These are phyloP conservation scores for Alternaria sp. DNA, from an alignment of 2,329 filamentous ascomycete genomes.

Conservation along the genomic window DNA sequence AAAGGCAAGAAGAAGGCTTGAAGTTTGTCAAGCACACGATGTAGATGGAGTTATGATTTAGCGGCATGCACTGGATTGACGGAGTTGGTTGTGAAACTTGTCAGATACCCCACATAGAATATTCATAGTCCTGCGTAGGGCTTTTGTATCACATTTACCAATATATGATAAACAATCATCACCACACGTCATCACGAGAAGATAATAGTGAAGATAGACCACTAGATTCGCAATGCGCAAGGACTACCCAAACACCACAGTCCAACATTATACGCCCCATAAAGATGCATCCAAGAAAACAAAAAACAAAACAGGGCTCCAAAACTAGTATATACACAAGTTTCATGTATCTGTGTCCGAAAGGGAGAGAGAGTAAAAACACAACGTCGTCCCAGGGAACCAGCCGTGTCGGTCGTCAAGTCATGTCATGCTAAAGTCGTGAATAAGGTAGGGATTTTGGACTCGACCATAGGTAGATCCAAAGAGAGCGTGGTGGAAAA, in stretches of 20 bases:
- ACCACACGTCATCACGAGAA: background rate
- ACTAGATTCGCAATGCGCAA: background rate
- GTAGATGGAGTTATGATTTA: background rate
- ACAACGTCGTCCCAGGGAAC: background rate
- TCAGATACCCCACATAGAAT: background rate
- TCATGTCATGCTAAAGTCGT: constrained; percentile 16
- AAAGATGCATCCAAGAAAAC: background rate
- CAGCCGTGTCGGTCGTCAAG: constrained; percentile 10
- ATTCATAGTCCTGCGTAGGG: background rate
- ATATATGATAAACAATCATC: background rate
- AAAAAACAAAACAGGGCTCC: background rate
- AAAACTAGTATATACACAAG: constrained; percentile 2
- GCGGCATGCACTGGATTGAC: background rate
- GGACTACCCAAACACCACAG: background rate
- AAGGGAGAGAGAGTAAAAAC: background rate
- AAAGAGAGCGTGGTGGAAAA: constrained; percentile 1
- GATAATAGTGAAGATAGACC: background rate
- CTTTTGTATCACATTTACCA: background rate
- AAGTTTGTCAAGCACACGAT: background rate
- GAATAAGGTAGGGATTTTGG: background rate
- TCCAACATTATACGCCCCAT: background rate
- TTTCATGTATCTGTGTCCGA: constrained; percentile 1
- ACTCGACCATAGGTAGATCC: background rate
- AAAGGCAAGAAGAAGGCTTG: constrained; percentile 36
- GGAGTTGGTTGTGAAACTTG: background rate